Percentiles rank a stretch among this genome's conserved stretches.
Evolutionary conservation across 495 filamentous ascomycete species (phyloP).

Genomic region (Penicillium roqueforti): DNA sequence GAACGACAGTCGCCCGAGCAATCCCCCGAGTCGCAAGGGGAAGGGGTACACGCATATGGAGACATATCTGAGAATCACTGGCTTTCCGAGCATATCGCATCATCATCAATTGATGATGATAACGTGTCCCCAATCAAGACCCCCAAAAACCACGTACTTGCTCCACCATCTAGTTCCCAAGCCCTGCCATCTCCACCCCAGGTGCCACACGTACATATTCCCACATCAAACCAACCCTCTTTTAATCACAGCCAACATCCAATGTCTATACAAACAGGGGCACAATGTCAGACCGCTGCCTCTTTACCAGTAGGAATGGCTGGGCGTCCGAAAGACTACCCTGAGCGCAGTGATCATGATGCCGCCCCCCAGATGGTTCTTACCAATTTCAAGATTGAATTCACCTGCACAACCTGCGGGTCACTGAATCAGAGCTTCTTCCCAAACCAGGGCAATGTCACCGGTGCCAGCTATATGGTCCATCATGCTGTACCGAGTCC

Average conservation of each 20-base stretch:
- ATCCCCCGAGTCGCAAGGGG: slow-evolving; percentile 22
- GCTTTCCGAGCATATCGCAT: slow-evolving; percentile 31
- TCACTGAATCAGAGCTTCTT: slow-evolving; percentile 45
- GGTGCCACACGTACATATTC: slow-evolving; percentile 21
- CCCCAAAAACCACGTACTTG: slow-evolving; percentile 18
- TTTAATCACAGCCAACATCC: slow-evolving; percentile 20
- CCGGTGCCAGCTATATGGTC: slow-evolving; percentile 30
- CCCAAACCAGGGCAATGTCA: slow-evolving; percentile 42
- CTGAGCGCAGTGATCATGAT: slow-evolving; percentile 25
- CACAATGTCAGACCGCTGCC: slow-evolving; percentile 19
- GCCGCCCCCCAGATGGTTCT: slow-evolving; percentile 32
- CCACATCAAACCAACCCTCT: slow-evolving; percentile 19
- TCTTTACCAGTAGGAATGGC: slow-evolving; percentile 20
- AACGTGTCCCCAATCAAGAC: slow-evolving; percentile 24
- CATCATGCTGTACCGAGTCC: slow-evolving; percentile 27
- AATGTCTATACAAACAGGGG: slow-evolving; percentile 21
- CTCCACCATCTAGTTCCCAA: slow-evolving; percentile 24
- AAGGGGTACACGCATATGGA: slow-evolving; percentile 20
- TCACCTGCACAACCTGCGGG: slow-evolving; percentile 44
- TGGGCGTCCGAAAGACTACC: slow-evolving; percentile 26
- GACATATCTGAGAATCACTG: slow-evolving; percentile 35
- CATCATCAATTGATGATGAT: slow-evolving; percentile 29
- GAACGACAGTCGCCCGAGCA: slow-evolving; percentile 23
- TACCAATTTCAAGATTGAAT: slow-evolving; percentile 46
- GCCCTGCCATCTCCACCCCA: slow-evolving; percentile 20